Base-by-base conservation (phyloP, 225 moss, liverwort and hornwort genomes). In the Climacium dendroides region DNA sequence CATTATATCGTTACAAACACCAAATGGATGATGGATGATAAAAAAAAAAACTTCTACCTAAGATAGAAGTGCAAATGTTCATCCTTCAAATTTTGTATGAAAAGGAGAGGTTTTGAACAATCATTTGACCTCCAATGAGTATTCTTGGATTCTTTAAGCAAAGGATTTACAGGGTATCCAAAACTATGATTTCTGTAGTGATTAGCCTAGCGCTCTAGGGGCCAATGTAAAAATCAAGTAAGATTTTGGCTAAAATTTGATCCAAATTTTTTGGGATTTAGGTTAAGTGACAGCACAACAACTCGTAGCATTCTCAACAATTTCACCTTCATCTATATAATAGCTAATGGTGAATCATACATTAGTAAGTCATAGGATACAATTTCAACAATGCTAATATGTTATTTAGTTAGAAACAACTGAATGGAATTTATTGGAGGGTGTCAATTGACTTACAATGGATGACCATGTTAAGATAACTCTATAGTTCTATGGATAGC, bases 1-100 rank as follows among this genome's bases (percentile, higher is more conserved):
- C 6, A 0, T 37, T n/a, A 22, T 16, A 0, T 28, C 16, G 3
- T 16, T 43, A 2, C 0, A 2, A 0, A 9, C 5, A 28, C 3
- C 16, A 15, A 71, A 2, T 71, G 9, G 15, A 9, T 2, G 6
- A 29, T 29, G 2, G 29, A 71, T 6, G 28, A 45, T 0, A 72
- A 0, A 72, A 1, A 0, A 72, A 1, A 29, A 72, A 16, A 5
- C 3, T 26, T 26, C 9, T 26, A 15, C 43, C 1, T 43, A 5
- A 71, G 8, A 70, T 15, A 26, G 5, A 70, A 26, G 5, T 2
- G 26, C 5, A 26, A 2, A 70, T 15, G 15, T 43, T 28, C 71
- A 43, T 18, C 29, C 0, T 45, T 6, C 4, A 0, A 29, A 72
- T 29, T 29, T 72, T 45, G 17, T 10, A 17, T 28, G 17, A 26